These are phyloP conservation scores for Penicillium thymicola DNA, from an alignment of 2,329 filamentous ascomycete species.

Conservation along the genomic window DNA sequence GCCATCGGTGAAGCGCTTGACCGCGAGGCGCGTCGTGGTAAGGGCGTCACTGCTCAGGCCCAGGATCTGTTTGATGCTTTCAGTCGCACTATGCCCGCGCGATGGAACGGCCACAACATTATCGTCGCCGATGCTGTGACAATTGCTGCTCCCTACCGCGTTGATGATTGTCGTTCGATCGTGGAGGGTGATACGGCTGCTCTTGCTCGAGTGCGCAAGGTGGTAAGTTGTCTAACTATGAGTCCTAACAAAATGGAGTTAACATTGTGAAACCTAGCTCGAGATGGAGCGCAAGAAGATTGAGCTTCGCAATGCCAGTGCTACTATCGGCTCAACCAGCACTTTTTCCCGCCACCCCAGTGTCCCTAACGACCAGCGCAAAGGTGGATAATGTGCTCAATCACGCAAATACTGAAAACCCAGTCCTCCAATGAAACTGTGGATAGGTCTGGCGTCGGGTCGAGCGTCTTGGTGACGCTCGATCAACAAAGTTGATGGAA, in stretches of 20 bases:
- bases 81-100: conserved; percentile 57
- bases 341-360: conserved; percentile 24
- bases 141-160: conserved; percentile 56
- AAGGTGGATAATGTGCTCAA: conserved; percentile 19
- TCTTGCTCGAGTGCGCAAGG: conserved; percentile 46
- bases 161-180: conserved; percentile 51
- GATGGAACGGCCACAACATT: conserved; percentile 59
- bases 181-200: conserved; percentile 42
- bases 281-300: conserved; percentile 51
- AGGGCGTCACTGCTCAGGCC: conserved; percentile 59
- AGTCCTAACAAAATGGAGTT: background rate
- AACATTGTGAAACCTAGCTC: conserved; percentile 28
- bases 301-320: conserved; percentile 42
- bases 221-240: conserved; percentile 38
- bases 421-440: conserved; percentile 1
- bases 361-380: conserved; percentile 21
- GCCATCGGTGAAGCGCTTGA: conserved; percentile 57
- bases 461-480: conserved; percentile 55
- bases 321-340: conserved; percentile 34
- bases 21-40: conserved; percentile 56
- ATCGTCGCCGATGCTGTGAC: conserved; percentile 60
- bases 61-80: conserved; percentile 64
- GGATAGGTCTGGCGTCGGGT: conserved; percentile 5
- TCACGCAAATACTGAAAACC: background rate
- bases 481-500: conserved; percentile 13